phyloP scores from a whole-genome alignment of 202 grass and related monocot species.

The Carex sylvatica region DNA sequence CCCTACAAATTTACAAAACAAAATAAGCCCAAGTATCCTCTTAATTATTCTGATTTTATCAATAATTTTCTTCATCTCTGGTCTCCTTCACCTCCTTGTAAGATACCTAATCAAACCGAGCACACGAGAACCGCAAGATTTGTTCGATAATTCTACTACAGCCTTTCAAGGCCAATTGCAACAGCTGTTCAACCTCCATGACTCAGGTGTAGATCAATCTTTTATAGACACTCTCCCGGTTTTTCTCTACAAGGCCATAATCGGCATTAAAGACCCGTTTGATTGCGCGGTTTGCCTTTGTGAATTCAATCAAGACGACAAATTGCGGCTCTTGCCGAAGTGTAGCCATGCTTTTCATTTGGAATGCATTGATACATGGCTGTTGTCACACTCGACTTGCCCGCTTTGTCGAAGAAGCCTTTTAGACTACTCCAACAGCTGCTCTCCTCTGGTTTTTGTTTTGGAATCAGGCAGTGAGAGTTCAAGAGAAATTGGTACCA shows the following conservation, averaged over 20 bases:
- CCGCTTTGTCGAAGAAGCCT: slow-evolving; percentile 79
- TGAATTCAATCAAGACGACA: slow-evolving; percentile 75
- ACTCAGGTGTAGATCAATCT: slow-evolving; percentile 74
- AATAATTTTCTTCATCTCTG: slow-evolving; percentile 84
- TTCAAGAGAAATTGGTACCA: slow-evolving; percentile 34
- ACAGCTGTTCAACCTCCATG: slow-evolving; percentile 87
- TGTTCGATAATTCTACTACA: slow-evolving; percentile 30
- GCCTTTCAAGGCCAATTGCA: slow-evolving; percentile 78
- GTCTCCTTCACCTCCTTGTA: slow-evolving; percentile 75
- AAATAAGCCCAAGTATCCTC: slow-evolving; percentile 79
- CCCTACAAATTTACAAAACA: slow-evolving; percentile 41
- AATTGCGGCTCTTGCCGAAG: slow-evolving; percentile 70
- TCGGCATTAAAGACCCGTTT: slow-evolving; percentile 76
- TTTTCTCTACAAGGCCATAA: slow-evolving; percentile 76
- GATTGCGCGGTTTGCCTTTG: slow-evolving; percentile 94
- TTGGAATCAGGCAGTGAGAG: slow-evolving; percentile 58
- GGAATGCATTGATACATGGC: slow-evolving; percentile 94
- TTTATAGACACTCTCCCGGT: slow-evolving; percentile 84
- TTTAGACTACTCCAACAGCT: slow-evolving; percentile 48
- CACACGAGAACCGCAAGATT: slow-evolving; percentile 30
- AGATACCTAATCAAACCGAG: slow-evolving; percentile 51
- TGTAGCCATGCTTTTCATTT: slow-evolving; percentile 95
- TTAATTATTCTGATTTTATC: slow-evolving; percentile 81
- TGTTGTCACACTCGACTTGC: slow-evolving; percentile 83
- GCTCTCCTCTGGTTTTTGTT: slow-evolving; percentile 56